These are phyloP conservation scores for Moesziomyces antarcticus DNA, from an alignment of 1,284 basidiomycete species.

Conservation along the genomic window DNA sequence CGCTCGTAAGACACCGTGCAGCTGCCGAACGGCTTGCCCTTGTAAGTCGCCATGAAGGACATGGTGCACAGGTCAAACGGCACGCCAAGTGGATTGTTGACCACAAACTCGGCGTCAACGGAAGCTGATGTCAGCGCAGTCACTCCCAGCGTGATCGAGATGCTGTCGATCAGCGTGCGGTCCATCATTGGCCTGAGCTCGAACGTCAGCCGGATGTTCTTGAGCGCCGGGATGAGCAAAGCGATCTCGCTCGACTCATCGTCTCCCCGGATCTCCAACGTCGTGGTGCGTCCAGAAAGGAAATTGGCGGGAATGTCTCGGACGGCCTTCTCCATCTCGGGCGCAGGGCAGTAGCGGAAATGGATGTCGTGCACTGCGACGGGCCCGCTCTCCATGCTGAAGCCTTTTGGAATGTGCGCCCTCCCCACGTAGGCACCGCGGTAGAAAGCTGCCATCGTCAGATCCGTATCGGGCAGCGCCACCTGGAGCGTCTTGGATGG, in stretches of 20 bases:
- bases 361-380: conserved; percentile 47
- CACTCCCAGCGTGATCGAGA: conserved; percentile 53
- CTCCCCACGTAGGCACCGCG: conserved; percentile 46
- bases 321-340: conserved; percentile 25
- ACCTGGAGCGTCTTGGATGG: conserved; percentile 43
- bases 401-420: conserved; percentile 38
- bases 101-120: conserved; percentile 51
- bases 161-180: conserved; percentile 53
- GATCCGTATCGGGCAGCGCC: conserved; percentile 41
- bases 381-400: conserved; percentile 43
- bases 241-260: conserved; percentile 45
- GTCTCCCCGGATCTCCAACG: conserved; percentile 56
- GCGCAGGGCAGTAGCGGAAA: conserved; percentile 50
- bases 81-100: conserved; percentile 57
- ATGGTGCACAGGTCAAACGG: conserved; percentile 51
- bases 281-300: conserved; percentile 49
- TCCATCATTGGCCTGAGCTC: conserved; percentile 55
- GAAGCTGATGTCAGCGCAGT: conserved; percentile 51
- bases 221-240: conserved; percentile 43
- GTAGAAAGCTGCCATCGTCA: conserved; percentile 55
- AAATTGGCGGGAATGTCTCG: conserved; percentile 54
- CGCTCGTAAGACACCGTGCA: conserved; percentile 31
- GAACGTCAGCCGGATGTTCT: conserved; percentile 45
- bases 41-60: conserved; percentile 52
- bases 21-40: conserved; percentile 52